Evolutionary conservation across 345 rosid genomes (phyloP).

Genomic region (Salix exigua): DNA sequence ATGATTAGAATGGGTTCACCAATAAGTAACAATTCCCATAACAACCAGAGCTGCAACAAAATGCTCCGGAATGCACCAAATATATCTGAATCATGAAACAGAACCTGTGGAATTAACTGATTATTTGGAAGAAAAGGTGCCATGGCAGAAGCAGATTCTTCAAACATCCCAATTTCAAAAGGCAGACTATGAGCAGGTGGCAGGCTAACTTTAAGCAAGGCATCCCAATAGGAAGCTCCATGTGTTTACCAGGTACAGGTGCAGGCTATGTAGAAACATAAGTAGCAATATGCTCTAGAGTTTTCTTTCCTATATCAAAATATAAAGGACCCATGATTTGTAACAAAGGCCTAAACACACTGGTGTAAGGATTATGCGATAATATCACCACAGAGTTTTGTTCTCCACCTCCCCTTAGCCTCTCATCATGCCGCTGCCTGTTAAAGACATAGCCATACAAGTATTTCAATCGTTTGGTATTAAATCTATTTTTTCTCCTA

Average conservation of each 20-base stretch:
- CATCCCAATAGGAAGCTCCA: slow-evolving; percentile 96
- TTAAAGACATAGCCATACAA: slow-evolving; percentile 92
- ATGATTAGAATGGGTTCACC: slow-evolving; percentile 93
- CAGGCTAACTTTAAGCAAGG: slow-evolving; percentile 75
- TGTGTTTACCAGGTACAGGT: slow-evolving; percentile 74
- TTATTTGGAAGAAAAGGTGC: slow-evolving; percentile 91
- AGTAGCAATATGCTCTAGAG: slow-evolving; percentile 78
- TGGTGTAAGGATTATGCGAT: slow-evolving; percentile 72
- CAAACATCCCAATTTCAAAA: slow-evolving; percentile 55
- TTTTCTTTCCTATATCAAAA: slow-evolving; percentile 77
- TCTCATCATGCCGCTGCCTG: slow-evolving; percentile 93
- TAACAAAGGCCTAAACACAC: slow-evolving; percentile 82
- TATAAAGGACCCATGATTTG: slow-evolving; percentile 96
- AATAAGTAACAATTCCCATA: slow-evolving; percentile 88
- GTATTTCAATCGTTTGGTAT: slow-evolving; percentile 27
- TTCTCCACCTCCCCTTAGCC: slow-evolving; percentile 93
- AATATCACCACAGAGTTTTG: slow-evolving; percentile 91
- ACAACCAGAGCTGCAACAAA: slow-evolving; percentile 80
- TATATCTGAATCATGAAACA: slow-evolving; percentile 91
- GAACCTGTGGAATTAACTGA: slow-evolving; percentile 90
- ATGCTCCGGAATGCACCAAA: slow-evolving; percentile 81
- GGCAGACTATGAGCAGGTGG: slow-evolving; percentile 93
- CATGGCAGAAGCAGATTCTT: slow-evolving; percentile 80
- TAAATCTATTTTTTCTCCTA: slow-evolving; percentile 14
- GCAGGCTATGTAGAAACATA: slow-evolving; percentile 91